Evolutionary conservation across 805 yeast genomes (phyloP), one percentile per base, ranked within the genome.

Genomic region (Saturnispora quitensis): DNA sequence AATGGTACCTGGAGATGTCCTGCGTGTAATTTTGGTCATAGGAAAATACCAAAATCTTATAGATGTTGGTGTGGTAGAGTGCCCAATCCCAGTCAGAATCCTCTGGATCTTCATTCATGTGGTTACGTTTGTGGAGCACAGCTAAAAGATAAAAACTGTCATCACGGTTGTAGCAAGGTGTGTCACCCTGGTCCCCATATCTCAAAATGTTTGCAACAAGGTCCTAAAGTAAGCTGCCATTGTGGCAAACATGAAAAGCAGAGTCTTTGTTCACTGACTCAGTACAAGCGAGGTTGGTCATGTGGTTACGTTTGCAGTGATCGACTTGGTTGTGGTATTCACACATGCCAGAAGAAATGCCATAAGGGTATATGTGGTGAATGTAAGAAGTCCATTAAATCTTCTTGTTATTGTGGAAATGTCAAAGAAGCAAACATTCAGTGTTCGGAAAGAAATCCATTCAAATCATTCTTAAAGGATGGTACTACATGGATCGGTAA

Each of bases 151-250:
- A 49, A 28, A n/a, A 69, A 72, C 38, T 86, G 97, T 63, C 74
- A 81, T 2, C 97, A 89, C 63, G 77, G 80, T 3, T 89, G 97
- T 62, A 67, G 86, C 1, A 68, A 81, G 4, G 74, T 76, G 15
- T 89, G 97, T 63, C 97, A 89, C 64, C 91, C 96, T 2, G 97
- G 96, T 0, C 85, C 89, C 1, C 97, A 90, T 66, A 81, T 88
- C 0, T 71, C 72, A 40, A 72, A 71, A 25, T 89, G 97, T 69
- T 81, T 85, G 13, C 89, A 95, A 1, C 67, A 84, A 63, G 89
- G 91, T 0, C 91, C 95, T 0, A 66, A 71, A 9, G 67, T 85
- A 70, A 68, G 68, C 40, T 89, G 97, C 66, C 71, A 73, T 28
- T 89, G 97, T 71, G 97, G 97, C 1, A 75, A 74, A 40, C 72